Conservation (phyloP, 1,284 basidiomycete species). For the Kwoniella shivajii region DNA sequence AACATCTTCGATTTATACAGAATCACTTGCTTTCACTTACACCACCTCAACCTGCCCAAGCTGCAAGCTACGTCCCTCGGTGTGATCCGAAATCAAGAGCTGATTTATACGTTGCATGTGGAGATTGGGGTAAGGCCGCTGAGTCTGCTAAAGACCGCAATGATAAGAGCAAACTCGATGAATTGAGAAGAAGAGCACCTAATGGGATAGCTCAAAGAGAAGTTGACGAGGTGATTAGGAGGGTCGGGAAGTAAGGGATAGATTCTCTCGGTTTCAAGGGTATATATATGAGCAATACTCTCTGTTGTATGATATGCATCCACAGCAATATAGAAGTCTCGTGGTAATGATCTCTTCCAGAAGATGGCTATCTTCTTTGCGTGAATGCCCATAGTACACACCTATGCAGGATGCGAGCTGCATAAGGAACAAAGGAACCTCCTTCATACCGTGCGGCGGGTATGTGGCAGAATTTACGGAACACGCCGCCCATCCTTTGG, state of each 20-base stretch:
- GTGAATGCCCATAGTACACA: too few relatives aligned
- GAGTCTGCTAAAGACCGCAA: slow-evolving; percentile 82
- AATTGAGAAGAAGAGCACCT: slow-evolving; percentile 58
- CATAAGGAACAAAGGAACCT: too few relatives aligned
- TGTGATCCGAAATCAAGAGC: slow-evolving; percentile 81
- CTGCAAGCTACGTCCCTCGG: slow-evolving; percentile 70
- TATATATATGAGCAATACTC: not conserved
- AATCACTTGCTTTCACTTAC: slow-evolving; percentile 45
- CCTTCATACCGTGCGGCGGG: too few relatives aligned
- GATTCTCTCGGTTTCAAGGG: not conserved
- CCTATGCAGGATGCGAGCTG: too few relatives aligned
- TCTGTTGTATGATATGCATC: too few relatives aligned
- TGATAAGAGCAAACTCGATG: slow-evolving; percentile 73
- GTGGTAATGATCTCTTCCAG: too few relatives aligned
- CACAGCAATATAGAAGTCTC: too few relatives aligned
- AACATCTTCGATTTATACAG: slow-evolving; percentile 18
- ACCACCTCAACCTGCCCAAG: slow-evolving; percentile 65
- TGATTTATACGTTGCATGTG: slow-evolving; percentile 83
- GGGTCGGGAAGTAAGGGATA: slow-evolving; percentile 27
- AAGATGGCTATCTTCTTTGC: too few relatives aligned
- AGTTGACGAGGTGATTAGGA: slow-evolving; percentile 64
- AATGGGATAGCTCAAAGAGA: slow-evolving; percentile 77
- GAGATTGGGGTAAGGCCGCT: slow-evolving; percentile 83
- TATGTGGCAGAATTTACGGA: too few relatives aligned
- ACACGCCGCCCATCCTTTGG: too few relatives aligned